Conservation (phyloP, 352 stramenopile genomes). For the Phytopythium ostracodes region DNA sequence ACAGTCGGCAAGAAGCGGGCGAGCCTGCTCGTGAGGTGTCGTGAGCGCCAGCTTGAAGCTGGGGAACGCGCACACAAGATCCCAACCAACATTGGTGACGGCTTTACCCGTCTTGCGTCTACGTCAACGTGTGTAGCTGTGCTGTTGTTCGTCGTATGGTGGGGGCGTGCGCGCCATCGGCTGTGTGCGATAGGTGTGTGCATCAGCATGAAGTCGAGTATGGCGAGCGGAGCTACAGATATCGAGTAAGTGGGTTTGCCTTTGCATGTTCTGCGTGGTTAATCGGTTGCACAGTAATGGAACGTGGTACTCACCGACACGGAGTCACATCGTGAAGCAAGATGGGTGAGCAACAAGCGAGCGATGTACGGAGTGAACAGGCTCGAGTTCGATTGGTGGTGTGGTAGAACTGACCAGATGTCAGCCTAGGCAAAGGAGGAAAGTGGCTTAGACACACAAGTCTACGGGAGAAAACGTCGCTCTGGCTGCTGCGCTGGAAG, state of each 20-base stretch:
- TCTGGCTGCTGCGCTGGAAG: too few species aligned
- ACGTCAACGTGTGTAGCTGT: not conserved
- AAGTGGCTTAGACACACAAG: too few species aligned
- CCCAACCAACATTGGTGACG: not conserved
- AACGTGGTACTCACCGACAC: not conserved
- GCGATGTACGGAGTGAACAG: too few species aligned
- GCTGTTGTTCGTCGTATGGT: not conserved
- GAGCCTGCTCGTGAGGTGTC: slow-evolving; percentile 42
- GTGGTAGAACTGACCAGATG: too few species aligned
- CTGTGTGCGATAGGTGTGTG: not conserved
- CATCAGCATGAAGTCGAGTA: not conserved
- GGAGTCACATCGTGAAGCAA: too few species aligned
- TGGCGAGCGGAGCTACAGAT: not conserved
- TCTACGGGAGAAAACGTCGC: too few species aligned
- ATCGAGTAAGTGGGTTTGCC: not conserved
- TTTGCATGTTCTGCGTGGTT: not conserved
- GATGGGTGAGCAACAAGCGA: too few species aligned
- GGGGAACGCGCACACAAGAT: not conserved
- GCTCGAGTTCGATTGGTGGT: too few species aligned
- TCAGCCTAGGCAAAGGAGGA: too few species aligned
- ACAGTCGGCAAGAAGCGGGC: slow-evolving; percentile 38
- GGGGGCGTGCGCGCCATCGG: not conserved
- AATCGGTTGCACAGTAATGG: not conserved
- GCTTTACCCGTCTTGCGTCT: not conserved
- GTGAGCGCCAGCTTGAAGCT: not conserved